A percentile compares a stretch with the other conserved stretches of the same genome.
Conservation (phyloP, 768 basidiomycete species). For the Neoboletus magnificus region DNA sequence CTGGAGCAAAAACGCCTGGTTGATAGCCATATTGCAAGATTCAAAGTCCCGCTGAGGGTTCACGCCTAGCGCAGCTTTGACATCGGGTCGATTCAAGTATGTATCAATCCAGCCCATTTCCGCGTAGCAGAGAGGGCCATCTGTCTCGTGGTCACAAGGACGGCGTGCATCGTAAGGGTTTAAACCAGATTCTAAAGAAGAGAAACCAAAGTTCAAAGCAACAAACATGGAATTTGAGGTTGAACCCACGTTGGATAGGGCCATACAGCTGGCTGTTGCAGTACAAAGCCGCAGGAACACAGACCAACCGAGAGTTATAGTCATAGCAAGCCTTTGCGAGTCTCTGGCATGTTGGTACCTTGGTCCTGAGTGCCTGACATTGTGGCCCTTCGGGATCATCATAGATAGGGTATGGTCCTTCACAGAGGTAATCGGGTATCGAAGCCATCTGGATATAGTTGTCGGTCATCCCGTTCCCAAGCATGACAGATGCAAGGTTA, state of each 20-base stretch:
- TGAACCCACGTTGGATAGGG: conserved; percentile 62
- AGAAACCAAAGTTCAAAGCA: neutral
- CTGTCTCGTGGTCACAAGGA: conserved; percentile 66
- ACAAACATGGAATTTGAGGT: neutral
- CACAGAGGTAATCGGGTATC: conserved; percentile 80
- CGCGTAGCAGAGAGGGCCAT: conserved; percentile 72
- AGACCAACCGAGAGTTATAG: conserved; percentile 56
- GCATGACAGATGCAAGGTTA: conserved; percentile 78
- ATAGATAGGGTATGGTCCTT: conserved; percentile 80
- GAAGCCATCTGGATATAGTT: conserved; percentile 77
- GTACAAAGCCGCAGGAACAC: conserved; percentile 73
- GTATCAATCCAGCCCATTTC: conserved; percentile 86
- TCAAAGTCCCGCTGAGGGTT: conserved; percentile 55
- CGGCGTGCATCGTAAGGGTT: conserved; percentile 89
- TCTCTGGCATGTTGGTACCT: conserved; percentile 71
- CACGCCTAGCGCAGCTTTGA: conserved; percentile 80
- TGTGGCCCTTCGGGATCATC: conserved; percentile 64
- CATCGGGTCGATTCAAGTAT: conserved; percentile 76
- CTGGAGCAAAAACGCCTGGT: conserved; percentile 73
- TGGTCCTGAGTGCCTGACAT: conserved; percentile 59
- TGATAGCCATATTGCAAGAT: conserved; percentile 77
- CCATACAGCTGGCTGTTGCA: conserved; percentile 73
- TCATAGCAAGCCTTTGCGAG: conserved; percentile 71
- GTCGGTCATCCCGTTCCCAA: conserved; percentile 87
- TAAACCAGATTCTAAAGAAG: conserved; percentile 53